Conservation (phyloP, 352 stramenopile genomes). For the Phytophthora vignae region DNA sequence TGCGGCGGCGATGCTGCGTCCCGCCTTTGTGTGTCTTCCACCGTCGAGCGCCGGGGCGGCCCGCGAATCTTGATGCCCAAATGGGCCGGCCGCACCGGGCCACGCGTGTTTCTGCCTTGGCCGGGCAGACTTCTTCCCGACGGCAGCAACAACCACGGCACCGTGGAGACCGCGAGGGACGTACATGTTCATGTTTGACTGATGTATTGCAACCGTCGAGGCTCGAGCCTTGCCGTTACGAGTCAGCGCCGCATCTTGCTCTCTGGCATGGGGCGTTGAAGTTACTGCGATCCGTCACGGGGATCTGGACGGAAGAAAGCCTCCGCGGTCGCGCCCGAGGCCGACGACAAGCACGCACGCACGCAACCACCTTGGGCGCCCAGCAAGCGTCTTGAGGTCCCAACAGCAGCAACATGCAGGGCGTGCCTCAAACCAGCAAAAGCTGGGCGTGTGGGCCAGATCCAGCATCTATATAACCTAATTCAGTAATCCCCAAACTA, state of each 20-base stretch:
- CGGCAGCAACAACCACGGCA: background rate
- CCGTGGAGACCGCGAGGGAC: too few species aligned
- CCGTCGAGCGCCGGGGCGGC: conserved; percentile 24
- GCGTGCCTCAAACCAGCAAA: conserved; percentile 7
- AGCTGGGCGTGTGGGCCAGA: background rate
- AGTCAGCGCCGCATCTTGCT: conserved; percentile 14
- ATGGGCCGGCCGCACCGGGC: conserved; percentile 6
- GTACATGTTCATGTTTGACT: too few species aligned
- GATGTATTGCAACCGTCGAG: background rate
- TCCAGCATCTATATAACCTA: conserved; percentile 1
- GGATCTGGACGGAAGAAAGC: conserved; percentile 7
- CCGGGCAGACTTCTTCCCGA: conserved; percentile 2
- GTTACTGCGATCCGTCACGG: conserved; percentile 1
- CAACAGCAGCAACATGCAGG: background rate
- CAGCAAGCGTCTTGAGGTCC: background rate
- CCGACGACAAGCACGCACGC: conserved; percentile 8
- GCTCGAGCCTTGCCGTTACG: conserved; percentile 15
- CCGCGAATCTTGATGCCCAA: background rate
- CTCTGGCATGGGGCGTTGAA: conserved; percentile 11
- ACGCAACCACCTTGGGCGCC: conserved; percentile 14
- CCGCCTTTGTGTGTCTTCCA: conserved; percentile 33
- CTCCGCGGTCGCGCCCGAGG: background rate
- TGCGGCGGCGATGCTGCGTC: conserved; percentile 11
- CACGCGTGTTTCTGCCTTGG: conserved; percentile 19
- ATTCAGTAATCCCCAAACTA: conserved; percentile 32